Evolutionary conservation across 2,329 filamentous ascomycete species (phyloP).

Genomic region (Delphinella strobiligena): DNA sequence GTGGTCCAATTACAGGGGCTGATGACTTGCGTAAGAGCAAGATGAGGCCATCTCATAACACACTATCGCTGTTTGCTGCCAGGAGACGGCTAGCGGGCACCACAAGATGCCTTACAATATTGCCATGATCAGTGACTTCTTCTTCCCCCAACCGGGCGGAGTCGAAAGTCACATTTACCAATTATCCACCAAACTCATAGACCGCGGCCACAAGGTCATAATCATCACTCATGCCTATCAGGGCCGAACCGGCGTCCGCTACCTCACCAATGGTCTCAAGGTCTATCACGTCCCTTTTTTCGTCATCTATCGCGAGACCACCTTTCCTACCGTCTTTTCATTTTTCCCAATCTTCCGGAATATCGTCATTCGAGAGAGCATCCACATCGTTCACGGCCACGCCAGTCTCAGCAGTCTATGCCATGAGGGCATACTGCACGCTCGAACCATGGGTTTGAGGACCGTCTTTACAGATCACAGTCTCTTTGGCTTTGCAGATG

Average conservation of each 20-base stretch:
- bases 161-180: slow-evolving; percentile 99
- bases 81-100: not conserved
- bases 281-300: slow-evolving; percentile 97
- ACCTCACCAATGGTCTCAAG: slow-evolving; percentile 94
- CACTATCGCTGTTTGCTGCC: slow-evolving; percentile 4
- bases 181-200: slow-evolving; percentile 87
- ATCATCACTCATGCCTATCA: slow-evolving; percentile 94
- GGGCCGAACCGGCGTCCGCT: slow-evolving; percentile 81
- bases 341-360: slow-evolving; percentile 98
- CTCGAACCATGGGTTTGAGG: slow-evolving; percentile 85
- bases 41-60: not conserved
- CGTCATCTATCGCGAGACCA: slow-evolving; percentile 85
- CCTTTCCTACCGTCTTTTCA: slow-evolving; percentile 94
- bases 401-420: slow-evolving; percentile 85
- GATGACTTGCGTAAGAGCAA: slow-evolving; percentile 5
- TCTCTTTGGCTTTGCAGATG: slow-evolving; percentile 93
- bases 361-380: slow-evolving; percentile 84
- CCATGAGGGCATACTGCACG: slow-evolving; percentile 89
- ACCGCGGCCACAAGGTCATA: slow-evolving; percentile 95
- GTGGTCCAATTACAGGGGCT: no score
- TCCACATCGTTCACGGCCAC: slow-evolving; percentile 98
- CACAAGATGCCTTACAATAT: slow-evolving; percentile 16
- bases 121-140: slow-evolving; percentile 93
- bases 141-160: slow-evolving; percentile 92
- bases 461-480: slow-evolving; percentile 98